Percentiles rank a stretch among this genome's conserved stretches.
Conservation (phyloP, 495 filamentous ascomycete genomes). For the Lentithecium fluviatile region DNA sequence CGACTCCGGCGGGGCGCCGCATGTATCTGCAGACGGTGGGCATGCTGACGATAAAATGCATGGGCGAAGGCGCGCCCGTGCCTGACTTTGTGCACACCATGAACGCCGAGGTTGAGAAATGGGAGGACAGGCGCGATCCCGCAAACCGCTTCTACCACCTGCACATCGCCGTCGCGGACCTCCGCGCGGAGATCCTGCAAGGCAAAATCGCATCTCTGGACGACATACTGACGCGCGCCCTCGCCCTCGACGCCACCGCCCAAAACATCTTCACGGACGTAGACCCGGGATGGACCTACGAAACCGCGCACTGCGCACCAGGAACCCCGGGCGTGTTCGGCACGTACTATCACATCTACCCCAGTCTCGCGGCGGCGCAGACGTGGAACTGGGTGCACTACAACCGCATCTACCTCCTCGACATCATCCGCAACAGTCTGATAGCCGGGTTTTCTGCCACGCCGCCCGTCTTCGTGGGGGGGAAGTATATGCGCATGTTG, state of each 20-base stretch:
- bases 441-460: conserved; percentile 3
- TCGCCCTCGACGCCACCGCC: conserved; percentile 11
- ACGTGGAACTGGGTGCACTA: conserved; percentile 31
- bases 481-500: neutral
- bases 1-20: conserved; percentile 53
- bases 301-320: neutral
- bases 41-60: conserved; percentile 14
- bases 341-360: conserved; percentile 23
- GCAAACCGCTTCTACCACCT: conserved; percentile 17
- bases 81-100: conserved; percentile 18
- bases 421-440: conserved; percentile 28
- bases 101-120: conserved; percentile 9
- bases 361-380: conserved; percentile 7
- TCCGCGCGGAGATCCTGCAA: conserved; percentile 15
- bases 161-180: conserved; percentile 6
- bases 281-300: conserved; percentile 7
- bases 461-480: conserved; percentile 5
- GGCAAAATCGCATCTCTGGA: conserved; percentile 8
- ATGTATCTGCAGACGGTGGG: conserved; percentile 53
- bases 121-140: conserved; percentile 3
- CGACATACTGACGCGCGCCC: conserved; percentile 16
- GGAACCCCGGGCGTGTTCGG: conserved; percentile 15
- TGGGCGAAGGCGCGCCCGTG: conserved; percentile 4
- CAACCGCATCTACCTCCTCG: conserved; percentile 25
- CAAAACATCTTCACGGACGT: conserved; percentile 3